These are phyloP conservation scores for Discostella pseudostelligera DNA, from an alignment of 108 stramenopile species.

Conservation along the genomic window DNA sequence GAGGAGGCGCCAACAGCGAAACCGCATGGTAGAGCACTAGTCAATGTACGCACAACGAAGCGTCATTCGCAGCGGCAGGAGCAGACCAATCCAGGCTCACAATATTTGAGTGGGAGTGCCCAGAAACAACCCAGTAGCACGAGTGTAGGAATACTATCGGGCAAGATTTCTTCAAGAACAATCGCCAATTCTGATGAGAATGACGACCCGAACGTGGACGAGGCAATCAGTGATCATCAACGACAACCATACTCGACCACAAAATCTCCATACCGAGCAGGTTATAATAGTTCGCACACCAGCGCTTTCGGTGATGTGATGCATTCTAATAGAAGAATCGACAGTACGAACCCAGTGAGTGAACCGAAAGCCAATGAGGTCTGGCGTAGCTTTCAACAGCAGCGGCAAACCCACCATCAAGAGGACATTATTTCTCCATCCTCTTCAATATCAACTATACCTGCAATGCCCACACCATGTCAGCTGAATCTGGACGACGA, in stretches of 20 bases:
- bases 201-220: too few species aligned
- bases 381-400: background rate
- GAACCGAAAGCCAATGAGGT: background rate
- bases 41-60: constrained; percentile 23
- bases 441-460: constrained; percentile 39
- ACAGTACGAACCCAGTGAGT: constrained; percentile 2
- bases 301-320: too few species aligned
- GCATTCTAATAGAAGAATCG: background rate
- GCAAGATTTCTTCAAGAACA: too few species aligned
- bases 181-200: too few species aligned
- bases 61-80: constrained; percentile 14
- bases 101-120: background rate
- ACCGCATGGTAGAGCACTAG: background rate
- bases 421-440: constrained; percentile 37
- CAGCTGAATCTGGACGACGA: constrained; percentile 31
- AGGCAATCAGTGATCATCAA: too few species aligned
- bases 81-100: background rate
- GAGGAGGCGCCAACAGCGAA: constrained; percentile 7
- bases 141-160: too few species aligned
- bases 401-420: constrained; percentile 1
- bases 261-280: too few species aligned
- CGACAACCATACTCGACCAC: too few species aligned
- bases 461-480: constrained; percentile 37
- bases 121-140: constrained; percentile 5
- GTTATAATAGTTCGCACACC: too few species aligned